Evolutionary conservation across 768 basidiomycete species (phyloP), one percentile per base, ranked within the genome.

Genomic region (Tephrocybe sp.): DNA sequence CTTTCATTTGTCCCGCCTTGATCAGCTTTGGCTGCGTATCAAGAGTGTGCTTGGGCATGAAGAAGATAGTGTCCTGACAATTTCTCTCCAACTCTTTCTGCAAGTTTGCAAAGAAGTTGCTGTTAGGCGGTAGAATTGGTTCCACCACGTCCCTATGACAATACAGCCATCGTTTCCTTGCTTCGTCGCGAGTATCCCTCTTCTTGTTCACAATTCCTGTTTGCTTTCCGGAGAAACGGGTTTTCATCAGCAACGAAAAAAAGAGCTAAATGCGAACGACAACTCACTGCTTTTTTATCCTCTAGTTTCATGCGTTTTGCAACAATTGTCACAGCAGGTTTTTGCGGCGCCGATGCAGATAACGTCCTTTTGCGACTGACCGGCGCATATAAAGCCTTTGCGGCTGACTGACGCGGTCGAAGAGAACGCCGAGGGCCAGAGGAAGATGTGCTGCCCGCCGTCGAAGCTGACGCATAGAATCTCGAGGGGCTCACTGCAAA

Each of bases 1-100:
- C 83, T 62, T 88, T 88, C 75, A 88, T 79, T 21, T 69, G 64
- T 13, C 84, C 87, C 8, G 75, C 76, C 15, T 66, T 66, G 23
- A 88, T 70, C 31, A 78, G 64, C 5, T 57, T 50, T 0, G 83
- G 83, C 53, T 84, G 83, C 34, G 69, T 65, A 19, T 67, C 67
- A 41, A 79, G 50, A 16, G 67, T 55, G 41, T 67, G 72, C 15
- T 70, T 63, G 3, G 74, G 75, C 0, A 64, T 59, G 54, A 64
- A 72, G 3, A 61, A 54, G 1, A 55, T 43, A 5, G 44, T 37
- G 18, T 55, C 54, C 16, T 47, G 34, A 12, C 42, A 27, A 1
- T 46, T 47, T 38, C 37, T 45, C 39, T 59, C 63, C 23, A 69
- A 30, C 25, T 69, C 70, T 27, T 50, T 50, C 21, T 63, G 41